Percentiles rank a stretch among this genome's conserved stretches.
These are phyloP conservation scores for Erysimum cheiranthoides DNA, from an alignment of 345 rosid species.

Conservation along the genomic window DNA sequence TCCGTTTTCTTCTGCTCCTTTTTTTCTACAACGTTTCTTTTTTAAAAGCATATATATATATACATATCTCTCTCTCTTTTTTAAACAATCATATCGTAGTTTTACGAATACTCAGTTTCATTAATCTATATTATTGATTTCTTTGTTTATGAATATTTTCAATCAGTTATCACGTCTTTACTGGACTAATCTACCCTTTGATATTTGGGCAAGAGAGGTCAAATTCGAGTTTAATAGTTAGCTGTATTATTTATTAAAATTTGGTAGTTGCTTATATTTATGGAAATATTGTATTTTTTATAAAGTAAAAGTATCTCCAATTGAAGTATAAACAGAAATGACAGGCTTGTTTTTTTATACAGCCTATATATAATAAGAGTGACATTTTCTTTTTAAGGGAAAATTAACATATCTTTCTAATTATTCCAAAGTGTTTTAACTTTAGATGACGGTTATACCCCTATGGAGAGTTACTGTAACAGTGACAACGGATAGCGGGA, in stretches of 20 bases:
- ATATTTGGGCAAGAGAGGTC: too few species aligned
- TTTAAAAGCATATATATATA: too few species aligned
- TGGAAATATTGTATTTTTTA: not conserved
- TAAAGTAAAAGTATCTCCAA: not conserved
- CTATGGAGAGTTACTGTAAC: not conserved
- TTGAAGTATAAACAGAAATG: not conserved
- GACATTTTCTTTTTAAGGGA: not conserved
- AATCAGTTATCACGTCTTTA: not conserved
- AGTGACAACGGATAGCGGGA: conserved; percentile 34
- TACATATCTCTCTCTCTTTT: not conserved
- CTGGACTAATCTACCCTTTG: not conserved
- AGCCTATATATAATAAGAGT: not conserved
- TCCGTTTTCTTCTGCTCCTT: conserved; percentile 44
- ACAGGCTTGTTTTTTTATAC: not conserved
- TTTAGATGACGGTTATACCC: conserved; percentile 11
- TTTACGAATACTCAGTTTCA: not conserved
- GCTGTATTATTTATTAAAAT: not conserved
- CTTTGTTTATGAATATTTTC: too few species aligned
- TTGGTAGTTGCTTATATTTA: not conserved
- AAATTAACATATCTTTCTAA: not conserved
- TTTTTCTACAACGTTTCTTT: conserved; percentile 33
- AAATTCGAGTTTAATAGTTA: not conserved
- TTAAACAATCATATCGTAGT: too few species aligned
- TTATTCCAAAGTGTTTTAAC: not conserved
- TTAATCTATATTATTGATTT: not conserved